A percentile compares a stretch with the other conserved stretches of the same genome.
Conservation (phyloP, 164 flowering plant genomes). For the Protea cynaroides region DNA sequence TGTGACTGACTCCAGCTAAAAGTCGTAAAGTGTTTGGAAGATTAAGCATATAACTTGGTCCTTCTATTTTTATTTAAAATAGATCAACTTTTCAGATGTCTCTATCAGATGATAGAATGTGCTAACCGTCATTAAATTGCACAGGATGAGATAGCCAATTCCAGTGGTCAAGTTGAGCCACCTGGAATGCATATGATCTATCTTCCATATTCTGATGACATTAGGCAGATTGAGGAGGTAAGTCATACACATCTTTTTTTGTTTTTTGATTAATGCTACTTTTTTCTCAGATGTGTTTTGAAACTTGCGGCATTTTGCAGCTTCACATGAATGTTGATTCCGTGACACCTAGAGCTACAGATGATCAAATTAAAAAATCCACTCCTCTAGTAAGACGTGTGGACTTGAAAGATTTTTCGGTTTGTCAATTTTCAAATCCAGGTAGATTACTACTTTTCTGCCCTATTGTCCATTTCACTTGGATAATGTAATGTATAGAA, state of each 20-base stretch:
- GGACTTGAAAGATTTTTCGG: constrained; percentile 85
- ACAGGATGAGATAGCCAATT: constrained; percentile 70
- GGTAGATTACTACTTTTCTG: constrained; percentile 32
- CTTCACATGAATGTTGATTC: constrained; percentile 31
- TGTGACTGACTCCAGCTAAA: too few relatives aligned
- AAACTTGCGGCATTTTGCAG: constrained; percentile 34
- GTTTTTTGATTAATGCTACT: not conserved
- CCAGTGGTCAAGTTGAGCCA: constrained; percentile 92
- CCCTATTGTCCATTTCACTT: not conserved
- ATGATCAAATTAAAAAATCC: constrained; percentile 76
- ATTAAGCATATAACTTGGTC: too few relatives aligned
- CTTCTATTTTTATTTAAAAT: too few relatives aligned
- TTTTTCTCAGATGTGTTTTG: constrained; percentile 3
- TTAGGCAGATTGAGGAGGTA: constrained; percentile 86
- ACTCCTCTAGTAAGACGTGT: constrained; percentile 58
- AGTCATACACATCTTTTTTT: constrained; percentile 5
- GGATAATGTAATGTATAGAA: too few relatives aligned
- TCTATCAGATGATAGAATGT: not conserved
- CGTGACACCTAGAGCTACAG: constrained; percentile 51
- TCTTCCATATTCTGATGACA: constrained; percentile 92
- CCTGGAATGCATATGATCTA: constrained; percentile 99
- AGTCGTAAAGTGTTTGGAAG: too few relatives aligned
- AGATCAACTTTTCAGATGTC: not conserved
- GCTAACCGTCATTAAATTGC: constrained; percentile 4
- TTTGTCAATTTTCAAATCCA: constrained; percentile 90